These are phyloP conservation scores for Sarocladium brachiariae DNA, from an alignment of 2,329 filamentous ascomycete genomes.

Conservation along the genomic window DNA sequence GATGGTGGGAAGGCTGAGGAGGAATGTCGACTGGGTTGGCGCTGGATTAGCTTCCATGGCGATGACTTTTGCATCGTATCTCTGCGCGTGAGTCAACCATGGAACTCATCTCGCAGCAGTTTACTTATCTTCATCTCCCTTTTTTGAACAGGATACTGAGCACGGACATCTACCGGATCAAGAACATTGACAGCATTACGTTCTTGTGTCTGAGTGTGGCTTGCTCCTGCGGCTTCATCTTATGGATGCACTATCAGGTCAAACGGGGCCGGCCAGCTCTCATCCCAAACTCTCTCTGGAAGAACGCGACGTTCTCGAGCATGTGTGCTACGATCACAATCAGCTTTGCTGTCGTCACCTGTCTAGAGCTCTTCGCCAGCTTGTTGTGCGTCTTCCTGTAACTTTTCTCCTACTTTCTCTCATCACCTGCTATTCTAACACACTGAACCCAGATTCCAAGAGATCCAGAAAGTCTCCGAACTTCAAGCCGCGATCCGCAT, in stretches of 20 bases:
- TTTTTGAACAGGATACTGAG: slow-evolving; percentile 30
- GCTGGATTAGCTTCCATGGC: slow-evolving; percentile 37
- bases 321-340: slow-evolving; percentile 45
- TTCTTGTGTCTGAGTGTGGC: slow-evolving; percentile 36
- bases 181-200: slow-evolving; percentile 34
- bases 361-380: slow-evolving; percentile 39
- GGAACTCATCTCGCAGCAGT: slow-evolving; percentile 10
- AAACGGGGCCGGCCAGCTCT: slow-evolving; percentile 40
- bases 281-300: slow-evolving; percentile 58
- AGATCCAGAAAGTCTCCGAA: slow-evolving; percentile 38
- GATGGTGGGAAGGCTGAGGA: slow-evolving; percentile 17
- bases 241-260: slow-evolving; percentile 47
- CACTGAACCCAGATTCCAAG: slow-evolving; percentile 36
- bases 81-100: slow-evolving; percentile 38
- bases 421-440: neutral
- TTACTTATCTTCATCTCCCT: no score
- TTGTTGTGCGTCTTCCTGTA: slow-evolving; percentile 34
- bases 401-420: neutral
- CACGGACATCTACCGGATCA: slow-evolving; percentile 32
- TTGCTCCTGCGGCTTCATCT: slow-evolving; percentile 40
- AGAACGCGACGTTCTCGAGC: slow-evolving; percentile 46
- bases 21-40: slow-evolving; percentile 49
- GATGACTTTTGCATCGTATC: slow-evolving; percentile 43
- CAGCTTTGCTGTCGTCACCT: slow-evolving; percentile 37
- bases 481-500: slow-evolving; percentile 38